Evolutionary conservation across 495 filamentous ascomycete species (phyloP).

Genomic region (Hypoxylon intermedium): DNA sequence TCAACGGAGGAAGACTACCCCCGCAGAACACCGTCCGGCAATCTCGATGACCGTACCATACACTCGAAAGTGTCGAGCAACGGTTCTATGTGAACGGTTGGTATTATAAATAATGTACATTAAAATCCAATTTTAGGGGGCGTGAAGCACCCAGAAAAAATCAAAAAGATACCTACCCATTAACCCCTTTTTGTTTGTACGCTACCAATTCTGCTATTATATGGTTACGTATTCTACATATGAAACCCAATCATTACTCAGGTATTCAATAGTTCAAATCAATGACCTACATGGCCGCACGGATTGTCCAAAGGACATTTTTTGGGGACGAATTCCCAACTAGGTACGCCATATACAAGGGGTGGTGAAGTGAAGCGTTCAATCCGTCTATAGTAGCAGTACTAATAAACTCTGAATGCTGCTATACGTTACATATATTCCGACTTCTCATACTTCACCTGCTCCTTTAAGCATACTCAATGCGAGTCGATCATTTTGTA

Average conservation of each 20-base stretch:
- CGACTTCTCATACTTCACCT: neutral
- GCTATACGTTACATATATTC: neutral
- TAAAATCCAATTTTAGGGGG: neutral
- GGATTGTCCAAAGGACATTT: too few species aligned
- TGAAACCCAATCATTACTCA: too few species aligned
- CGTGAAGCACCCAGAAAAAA: neutral
- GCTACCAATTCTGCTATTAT: too few species aligned
- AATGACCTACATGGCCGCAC: too few species aligned
- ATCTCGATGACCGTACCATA: constrained; percentile 9
- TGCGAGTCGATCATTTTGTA: too few species aligned
- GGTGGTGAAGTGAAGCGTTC: neutral
- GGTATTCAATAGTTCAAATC: too few species aligned
- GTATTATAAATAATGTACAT: neutral
- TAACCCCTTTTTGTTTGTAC: too few species aligned
- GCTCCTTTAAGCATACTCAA: too few species aligned
- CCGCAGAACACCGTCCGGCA: neutral
- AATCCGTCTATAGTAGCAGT: neutral
- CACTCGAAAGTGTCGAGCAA: constrained; percentile 29
- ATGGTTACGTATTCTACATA: too few species aligned
- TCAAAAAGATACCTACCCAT: neutral
- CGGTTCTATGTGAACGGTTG: constrained; percentile 18
- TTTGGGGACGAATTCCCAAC: too few species aligned
- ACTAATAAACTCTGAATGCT: neutral
- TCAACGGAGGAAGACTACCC: constrained; percentile 21
- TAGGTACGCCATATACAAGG: neutral